Base-by-base conservation (phyloP, 2,329 filamentous ascomycete genomes). In the Fusarium multiceps region DNA sequence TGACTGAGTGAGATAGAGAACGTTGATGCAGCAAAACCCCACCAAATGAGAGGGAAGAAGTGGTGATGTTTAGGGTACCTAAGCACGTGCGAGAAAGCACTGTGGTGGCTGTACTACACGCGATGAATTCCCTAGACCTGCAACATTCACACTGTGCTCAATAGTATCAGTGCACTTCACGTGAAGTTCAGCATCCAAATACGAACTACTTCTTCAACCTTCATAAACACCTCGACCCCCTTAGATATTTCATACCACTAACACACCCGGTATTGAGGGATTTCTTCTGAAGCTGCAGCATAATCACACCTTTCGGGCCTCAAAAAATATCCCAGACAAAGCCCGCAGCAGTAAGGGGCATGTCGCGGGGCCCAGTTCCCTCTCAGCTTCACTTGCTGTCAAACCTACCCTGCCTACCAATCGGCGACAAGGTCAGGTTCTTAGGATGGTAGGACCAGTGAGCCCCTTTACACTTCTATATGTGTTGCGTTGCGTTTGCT, bases 361-460 rank as follows among this genome's bases (percentile, higher is more conserved):
- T 88, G 86, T 86, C 85, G 21, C 80, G 80, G 66, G 88, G 86
- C 11, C 92, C 92, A 28, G 81, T 88, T 32, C 87, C 93, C 9
- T 90, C 90, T 23, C 84, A 81, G 62, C 82, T 90, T 42, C 88
- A 90, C 63, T 88, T 93, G 63, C 83, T 95, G 57, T 88, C 87
- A 16, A 82, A 87, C 59, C 81, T 94, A 16, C 82, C 86, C 6
- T 76, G 77, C 53, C 82, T 82, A 50, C 76, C 82, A n/a, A 69
- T 82, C 16, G 87, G 88, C 42, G 87, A 89, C n/a, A 98, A 98
- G 82, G 91, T 98, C 65, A 90, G 95, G 66, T 97, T 98, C 79
- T 81, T 98, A 53, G 94, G 93, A 80, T 98, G 94, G 95, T 97
- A 86, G 82, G 89, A 81, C 45, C 51, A 53, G 46, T 43, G 49